Evolutionary conservation across 192 early-diverging fungal species (phyloP).

Genomic region (Umbelopsis vinacea): DNA sequence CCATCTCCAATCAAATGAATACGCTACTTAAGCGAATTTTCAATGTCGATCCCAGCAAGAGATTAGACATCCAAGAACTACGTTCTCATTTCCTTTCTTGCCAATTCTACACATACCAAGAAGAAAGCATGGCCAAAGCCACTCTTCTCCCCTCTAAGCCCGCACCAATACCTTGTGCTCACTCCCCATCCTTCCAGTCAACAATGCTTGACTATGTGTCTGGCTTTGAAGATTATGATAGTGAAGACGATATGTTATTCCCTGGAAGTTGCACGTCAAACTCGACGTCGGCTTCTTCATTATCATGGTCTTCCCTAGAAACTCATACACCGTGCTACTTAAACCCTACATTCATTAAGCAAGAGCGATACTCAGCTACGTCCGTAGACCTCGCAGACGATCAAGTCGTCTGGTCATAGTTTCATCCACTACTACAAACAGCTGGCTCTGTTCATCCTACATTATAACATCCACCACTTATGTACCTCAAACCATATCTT

Average conservation of each 20-base stretch:
- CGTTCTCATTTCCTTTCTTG: conserved; percentile 12
- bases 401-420: not conserved
- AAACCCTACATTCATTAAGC: not conserved
- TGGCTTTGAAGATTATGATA: not conserved
- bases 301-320: conserved; percentile 9
- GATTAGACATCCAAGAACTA: conserved; percentile 53
- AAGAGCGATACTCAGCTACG: not conserved
- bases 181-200: not conserved
- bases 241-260: not conserved
- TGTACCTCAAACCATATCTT: not conserved
- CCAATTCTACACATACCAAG: conserved; percentile 5
- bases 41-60: conserved; percentile 64
- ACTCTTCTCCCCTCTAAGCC: too few species aligned
- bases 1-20: conserved; percentile 69
- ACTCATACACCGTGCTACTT: not conserved
- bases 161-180: not conserved
- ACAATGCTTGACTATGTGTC: not conserved
- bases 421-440: not conserved
- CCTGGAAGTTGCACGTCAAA: not conserved
- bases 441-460: conserved; percentile 7
- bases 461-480: not conserved
- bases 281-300: not conserved
- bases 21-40: conserved; percentile 74
- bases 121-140: conserved; percentile 1
- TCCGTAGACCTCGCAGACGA: not conserved